phyloP scores from a whole-genome alignment of 495 filamentous ascomycete genomes.

The Penicillium canariense region DNA sequence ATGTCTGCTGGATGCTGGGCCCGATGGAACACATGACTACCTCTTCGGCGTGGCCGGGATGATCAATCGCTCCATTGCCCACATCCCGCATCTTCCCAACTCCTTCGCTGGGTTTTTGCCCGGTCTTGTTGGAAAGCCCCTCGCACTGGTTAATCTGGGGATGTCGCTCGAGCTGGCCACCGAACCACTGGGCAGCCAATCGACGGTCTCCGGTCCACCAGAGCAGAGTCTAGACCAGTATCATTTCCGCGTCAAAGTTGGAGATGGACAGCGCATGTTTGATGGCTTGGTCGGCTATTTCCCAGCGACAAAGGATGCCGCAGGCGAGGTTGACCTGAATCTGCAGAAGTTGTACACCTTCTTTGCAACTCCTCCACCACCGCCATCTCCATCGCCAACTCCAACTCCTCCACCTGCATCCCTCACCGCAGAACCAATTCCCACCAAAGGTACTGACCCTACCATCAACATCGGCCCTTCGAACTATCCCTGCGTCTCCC shows the following conservation, averaged over 20 bases:
- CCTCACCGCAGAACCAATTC: neutral
- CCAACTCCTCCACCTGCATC: no score
- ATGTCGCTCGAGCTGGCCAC: neutral
- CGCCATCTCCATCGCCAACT: no score
- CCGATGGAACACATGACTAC: neutral
- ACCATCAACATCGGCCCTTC: no score
- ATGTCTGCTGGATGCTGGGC: no score
- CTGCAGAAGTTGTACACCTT: neutral
- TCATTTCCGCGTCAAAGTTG: neutral
- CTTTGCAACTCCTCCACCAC: no score
- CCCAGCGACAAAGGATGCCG: no score
- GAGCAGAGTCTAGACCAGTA: neutral
- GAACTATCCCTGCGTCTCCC: no score
- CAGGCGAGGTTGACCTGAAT: no score
- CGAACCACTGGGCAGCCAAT: neutral
- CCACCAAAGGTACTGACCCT: neutral
- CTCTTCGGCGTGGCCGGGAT: neutral
- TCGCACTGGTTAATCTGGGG: neutral
- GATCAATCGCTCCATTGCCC: neutral
- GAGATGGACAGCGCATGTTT: neutral
- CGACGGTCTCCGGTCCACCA: neutral
- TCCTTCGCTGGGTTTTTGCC: neutral
- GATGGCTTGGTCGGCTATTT: neutral
- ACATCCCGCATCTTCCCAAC: neutral
- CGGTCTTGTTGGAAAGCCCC: neutral